Evolutionary conservation across 2,329 filamentous ascomycete genomes (phyloP), one percentile per base, ranked within the genome.

Genomic region (Aureobasidium lini): DNA sequence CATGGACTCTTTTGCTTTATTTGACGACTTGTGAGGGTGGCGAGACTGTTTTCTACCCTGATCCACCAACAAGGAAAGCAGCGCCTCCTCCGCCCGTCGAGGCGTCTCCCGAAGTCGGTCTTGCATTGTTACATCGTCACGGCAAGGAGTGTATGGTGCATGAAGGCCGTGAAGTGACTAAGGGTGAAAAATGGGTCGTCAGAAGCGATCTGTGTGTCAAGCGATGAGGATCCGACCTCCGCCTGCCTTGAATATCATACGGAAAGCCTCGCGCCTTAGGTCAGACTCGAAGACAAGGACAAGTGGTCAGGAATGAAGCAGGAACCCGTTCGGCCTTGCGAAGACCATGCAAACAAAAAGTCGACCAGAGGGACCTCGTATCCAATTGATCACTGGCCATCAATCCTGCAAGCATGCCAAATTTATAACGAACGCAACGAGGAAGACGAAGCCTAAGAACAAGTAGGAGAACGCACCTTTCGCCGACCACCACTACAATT

Each of bases 1-100:
- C 91, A 0, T 96, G 92, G 91, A 96, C 93, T 0, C 77, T 96
- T 5, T 79, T 96, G 0, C 81, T 96, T 37, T 97, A 96, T 69
- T 80, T 96, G 58, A 94, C 89, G 1, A 90, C 87, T 1, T 95
- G 91, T 66, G 72, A 82, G 23, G 93, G 93, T 23, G 93, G 93
- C 34, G 90, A 96, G 73, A 96, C 93, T 0, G 89, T 94, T 34
- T 96, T 96, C 72, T 95, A 95, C 70, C 89, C 89, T 0, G 84
- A 89, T 28, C 66, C 76, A 13, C 73, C 76, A 11, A 71, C 79
- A 2, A 36, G 40, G 16, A 59, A 40, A 16, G 69, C 78, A 72
- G 13, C 66, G 64, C 67, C 68, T 13, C 65, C 72, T 16, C 83
- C 88, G 65, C 88, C 87, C 16, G 82, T 95, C 53, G 80, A 84